Evolutionary conservation across 1,284 basidiomycete genomes (phyloP), one percentile per base, ranked within the genome.

Genomic region (Boletus sp.): DNA sequence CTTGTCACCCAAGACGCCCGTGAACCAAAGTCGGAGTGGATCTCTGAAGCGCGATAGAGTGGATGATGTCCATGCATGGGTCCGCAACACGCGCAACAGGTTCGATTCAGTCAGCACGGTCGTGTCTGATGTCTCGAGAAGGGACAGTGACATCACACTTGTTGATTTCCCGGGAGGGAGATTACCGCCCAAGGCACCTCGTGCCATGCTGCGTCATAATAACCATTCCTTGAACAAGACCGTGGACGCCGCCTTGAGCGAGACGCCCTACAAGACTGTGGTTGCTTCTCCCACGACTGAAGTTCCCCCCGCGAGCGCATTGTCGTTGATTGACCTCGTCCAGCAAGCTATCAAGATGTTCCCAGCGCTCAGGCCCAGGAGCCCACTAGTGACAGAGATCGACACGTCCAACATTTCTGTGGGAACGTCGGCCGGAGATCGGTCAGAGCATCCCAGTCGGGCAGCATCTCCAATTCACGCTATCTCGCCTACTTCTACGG

Each of bases 71-170:
- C 57, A 65, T 23, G 21, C 44, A n/a, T 63, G 65, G 62, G 55
- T 56, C 10, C 69, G 55, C 31, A 64, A 51, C 51, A 61, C 61
- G 6, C 69, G 61, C 56, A 56, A 35, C 62, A 63, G 69, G 55
- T 61, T 63, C 55, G 25, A 40, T 58, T 67, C 67, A 21, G 48
- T 49, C 52, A 62, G 58, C 59, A 52, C 55, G 7, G 47, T 56
- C 40, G 53, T 53, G 27, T 62, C 69, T 35, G 65, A 68, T 6
- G 51, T 33, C 30, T 64, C 66, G 56, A 56, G 69, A 51, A 63
- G 50, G 48, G 71, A 75, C 52, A 66, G 71, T 57, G 74, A 74
- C 47, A 57, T 59, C 58, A 69, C 71, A 2, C 52, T 69, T 46
- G 64, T 67, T 52, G 71, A 72, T 55, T 60, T 55, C 46, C 21